These are phyloP conservation scores for Ascochyta clinopodiicola DNA, from an alignment of 2,329 filamentous ascomycete genomes.

Conservation along the genomic window DNA sequence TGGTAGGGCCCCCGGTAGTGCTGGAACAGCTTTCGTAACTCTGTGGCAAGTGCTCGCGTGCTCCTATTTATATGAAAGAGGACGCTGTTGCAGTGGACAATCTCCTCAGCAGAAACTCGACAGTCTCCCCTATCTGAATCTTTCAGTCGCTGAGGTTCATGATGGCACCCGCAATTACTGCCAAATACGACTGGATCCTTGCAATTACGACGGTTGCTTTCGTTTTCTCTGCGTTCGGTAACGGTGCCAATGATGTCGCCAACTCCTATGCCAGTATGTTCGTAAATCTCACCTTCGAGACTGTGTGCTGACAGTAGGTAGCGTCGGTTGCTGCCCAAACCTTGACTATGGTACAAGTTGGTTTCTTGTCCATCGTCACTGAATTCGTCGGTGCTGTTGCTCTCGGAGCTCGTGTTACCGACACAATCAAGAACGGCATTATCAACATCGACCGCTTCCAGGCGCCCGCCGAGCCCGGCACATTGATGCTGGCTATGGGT, in stretches of 20 bases:
- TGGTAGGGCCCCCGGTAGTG: neutral
- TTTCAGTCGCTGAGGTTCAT: conserved; percentile 2
- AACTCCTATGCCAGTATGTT: conserved; percentile 59
- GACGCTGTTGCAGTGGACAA: neutral
- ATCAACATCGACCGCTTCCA: conserved; percentile 59
- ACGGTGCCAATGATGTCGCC: conserved; percentile 60
- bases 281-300: neutral
- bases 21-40: neutral
- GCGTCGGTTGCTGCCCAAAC: conserved; percentile 57
- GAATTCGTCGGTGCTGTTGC: conserved; percentile 62
- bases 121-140: neutral
- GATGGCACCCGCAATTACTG: conserved; percentile 32
- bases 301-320: conserved; percentile 9
- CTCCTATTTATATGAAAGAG: conserved; percentile 11
- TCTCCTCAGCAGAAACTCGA: conserved; percentile 3
- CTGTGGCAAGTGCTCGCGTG: conserved; percentile 23
- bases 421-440: conserved; percentile 67
- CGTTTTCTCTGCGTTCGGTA: conserved; percentile 46
- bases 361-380: conserved; percentile 56
- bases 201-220: conserved; percentile 50
- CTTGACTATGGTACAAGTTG: conserved; percentile 60
- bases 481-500: conserved; percentile 66
- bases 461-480: conserved; percentile 49
- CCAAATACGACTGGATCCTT: conserved; percentile 51
- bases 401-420: conserved; percentile 62